Base-by-base conservation (phyloP, 352 stramenopile genomes). In the Thalassiosira mediterranea region DNA sequence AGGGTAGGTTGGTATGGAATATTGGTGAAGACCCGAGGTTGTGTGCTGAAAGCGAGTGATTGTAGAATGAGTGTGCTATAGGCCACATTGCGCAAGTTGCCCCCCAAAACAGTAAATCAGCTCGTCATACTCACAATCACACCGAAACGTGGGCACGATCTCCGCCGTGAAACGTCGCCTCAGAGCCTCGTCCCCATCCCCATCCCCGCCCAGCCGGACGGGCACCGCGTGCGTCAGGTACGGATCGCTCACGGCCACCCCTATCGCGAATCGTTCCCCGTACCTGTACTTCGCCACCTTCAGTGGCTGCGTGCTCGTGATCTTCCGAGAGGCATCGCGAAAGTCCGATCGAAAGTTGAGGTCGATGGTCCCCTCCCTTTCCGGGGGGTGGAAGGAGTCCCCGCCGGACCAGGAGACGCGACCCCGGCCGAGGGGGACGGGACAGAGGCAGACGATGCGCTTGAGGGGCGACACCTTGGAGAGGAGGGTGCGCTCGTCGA, bases 371-470 rank as follows among this genome's bases (percentile, higher is more conserved):
- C 34, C 15, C 21, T 56, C 13, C 17, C 23, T 23, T 56, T 26
- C 11, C 34, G 19, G 7, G 4, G 47, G 4, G 0, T 5, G 0
- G 23, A 56, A 56, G 19, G 29, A 58, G 32, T 75, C 66, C 2
- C 66, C 66, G 1, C 54, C 66, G 11, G 44, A 63, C 66, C 66
- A 75, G 10, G 66, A 54, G 4, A 75, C n/a, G 3, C 66, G 54
- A 5, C 44, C 32, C 26, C 56, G 54, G 21, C 66, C 66, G 7
- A 75, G 32, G 23, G 67, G 67, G 44, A 77, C 51, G 15, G 68
- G 68, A 48, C 68, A 77, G 11, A 77, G 68, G 31, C 68, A 77
- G 29, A 77, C 11, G 23, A 77, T 77, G 17, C 59, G 28, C 57
- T 77, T 71, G 46, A 71, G 59, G 11, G 68, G 59, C 5, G 54